Percentiles rank a stretch among this genome's conserved stretches.
Evolutionary conservation across 2,329 filamentous ascomycete species (phyloP).

Genomic region (Fusarium siculi): DNA sequence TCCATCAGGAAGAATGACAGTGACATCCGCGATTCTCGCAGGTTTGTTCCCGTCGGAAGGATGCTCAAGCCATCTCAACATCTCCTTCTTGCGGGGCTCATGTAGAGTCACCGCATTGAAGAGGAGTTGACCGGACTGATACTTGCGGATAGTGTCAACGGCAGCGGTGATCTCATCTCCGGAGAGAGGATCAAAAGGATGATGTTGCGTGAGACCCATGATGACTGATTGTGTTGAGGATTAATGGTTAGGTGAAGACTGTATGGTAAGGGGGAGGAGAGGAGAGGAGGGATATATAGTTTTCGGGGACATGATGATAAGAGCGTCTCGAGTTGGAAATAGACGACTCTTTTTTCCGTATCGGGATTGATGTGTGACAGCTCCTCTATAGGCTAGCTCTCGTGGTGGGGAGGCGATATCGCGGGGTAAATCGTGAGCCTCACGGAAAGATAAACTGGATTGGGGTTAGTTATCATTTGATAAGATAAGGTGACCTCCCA

Average conservation of each 20-base stretch:
- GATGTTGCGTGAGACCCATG: conserved; percentile 30
- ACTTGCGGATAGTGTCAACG: conserved; percentile 72
- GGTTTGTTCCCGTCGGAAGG: conserved; percentile 71
- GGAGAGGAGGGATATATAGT: conserved; percentile 22
- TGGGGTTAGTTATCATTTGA: conserved; percentile 14
- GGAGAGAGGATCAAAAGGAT: conserved; percentile 45
- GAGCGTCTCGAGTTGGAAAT: conserved; percentile 14
- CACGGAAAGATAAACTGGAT: conserved; percentile 37
- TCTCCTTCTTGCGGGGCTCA: conserved; percentile 86
- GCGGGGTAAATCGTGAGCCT: conserved; percentile 21
- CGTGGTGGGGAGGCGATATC: background rate
- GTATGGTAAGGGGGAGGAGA: background rate
- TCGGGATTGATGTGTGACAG: conserved; percentile 21
- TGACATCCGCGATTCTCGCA: conserved; percentile 79
- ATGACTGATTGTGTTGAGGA: background rate
- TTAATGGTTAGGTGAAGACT: background rate
- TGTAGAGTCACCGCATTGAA: conserved; percentile 89
- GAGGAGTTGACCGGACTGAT: conserved; percentile 72
- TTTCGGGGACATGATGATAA: conserved; percentile 7
- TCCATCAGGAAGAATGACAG: conserved; percentile 81
- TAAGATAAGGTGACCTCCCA: background rate
- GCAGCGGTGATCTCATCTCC: conserved; percentile 80
- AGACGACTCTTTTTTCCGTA: conserved; percentile 36
- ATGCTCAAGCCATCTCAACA: conserved; percentile 80
- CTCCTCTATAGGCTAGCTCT: background rate